Conservation (phyloP, 805 yeast species). For the Kockiozyma suomiensis region DNA sequence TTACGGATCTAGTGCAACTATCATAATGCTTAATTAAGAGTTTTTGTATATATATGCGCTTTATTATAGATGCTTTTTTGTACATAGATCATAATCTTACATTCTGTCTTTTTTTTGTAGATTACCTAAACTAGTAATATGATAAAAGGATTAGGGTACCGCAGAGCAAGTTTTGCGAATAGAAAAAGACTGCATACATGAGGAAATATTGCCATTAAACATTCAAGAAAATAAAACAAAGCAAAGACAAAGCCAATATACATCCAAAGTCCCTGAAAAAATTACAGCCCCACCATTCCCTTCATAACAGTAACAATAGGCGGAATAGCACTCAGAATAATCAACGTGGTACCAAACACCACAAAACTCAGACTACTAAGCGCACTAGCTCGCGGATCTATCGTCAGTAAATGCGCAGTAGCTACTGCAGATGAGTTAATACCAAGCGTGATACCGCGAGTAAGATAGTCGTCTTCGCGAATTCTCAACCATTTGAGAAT, state of each 20-base stretch:
- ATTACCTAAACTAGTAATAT: no score
- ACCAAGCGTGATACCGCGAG: slow-evolving; percentile 76
- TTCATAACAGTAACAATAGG: slow-evolving; percentile 55
- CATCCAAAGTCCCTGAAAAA: no score
- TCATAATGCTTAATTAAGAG: no score
- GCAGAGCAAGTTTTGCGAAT: no score
- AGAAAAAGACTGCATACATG: no score
- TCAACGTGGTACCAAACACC: slow-evolving; percentile 72
- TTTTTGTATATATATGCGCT: not conserved
- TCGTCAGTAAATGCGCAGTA: slow-evolving; percentile 69
- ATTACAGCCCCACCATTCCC: slow-evolving; percentile 50
- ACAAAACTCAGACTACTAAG: slow-evolving; percentile 73
- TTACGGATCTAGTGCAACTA: slow-evolving; percentile 3
- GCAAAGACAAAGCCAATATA: no score
- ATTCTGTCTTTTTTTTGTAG: no score
- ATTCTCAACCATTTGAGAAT: slow-evolving; percentile 53
- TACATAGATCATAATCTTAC: no score
- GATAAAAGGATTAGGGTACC: no score
- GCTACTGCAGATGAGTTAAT: slow-evolving; percentile 82
- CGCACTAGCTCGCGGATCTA: slow-evolving; percentile 80
- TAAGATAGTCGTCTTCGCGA: slow-evolving; percentile 65
- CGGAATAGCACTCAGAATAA: slow-evolving; percentile 63
- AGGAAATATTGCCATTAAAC: no score
- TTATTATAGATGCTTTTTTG: no score
- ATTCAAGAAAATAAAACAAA: no score